Conservation (phyloP, 1,284 basidiomycete genomes). For the Pseudozyma sp. region DNA sequence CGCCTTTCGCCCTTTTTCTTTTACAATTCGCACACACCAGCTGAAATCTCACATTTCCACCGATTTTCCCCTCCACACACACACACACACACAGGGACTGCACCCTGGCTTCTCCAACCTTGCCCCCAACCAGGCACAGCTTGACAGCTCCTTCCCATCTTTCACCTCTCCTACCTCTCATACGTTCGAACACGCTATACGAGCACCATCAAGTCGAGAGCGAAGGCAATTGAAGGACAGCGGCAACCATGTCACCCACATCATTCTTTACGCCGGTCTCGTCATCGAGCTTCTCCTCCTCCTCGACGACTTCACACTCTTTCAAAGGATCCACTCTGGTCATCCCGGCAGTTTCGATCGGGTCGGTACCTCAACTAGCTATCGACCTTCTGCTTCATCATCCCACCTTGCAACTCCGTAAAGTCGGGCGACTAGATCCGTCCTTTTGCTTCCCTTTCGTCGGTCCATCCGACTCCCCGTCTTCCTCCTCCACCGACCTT, state of each 20-base stretch:
- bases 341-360: conserved; percentile 58
- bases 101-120: neutral
- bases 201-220: no score
- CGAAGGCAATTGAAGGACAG: no score
- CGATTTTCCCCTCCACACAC: conserved; percentile 19
- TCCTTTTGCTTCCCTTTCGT: conserved; percentile 56
- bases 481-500: neutral
- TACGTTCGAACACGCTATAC: neutral
- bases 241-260: conserved; percentile 11
- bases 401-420: conserved; percentile 25
- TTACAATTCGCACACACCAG: neutral
- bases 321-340: conserved; percentile 51
- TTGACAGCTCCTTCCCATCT: conserved; percentile 16
- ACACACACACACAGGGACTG: conserved; percentile 7
- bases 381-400: conserved; percentile 59
- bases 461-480: conserved; percentile 45
- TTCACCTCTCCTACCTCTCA: neutral
- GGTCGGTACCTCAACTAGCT: conserved; percentile 59
- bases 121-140: conserved; percentile 6
- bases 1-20: neutral
- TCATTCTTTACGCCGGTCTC: conserved; percentile 25
- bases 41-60: conserved; percentile 13
- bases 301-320: neutral
- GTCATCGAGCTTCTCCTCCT: neutral
- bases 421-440: conserved; percentile 52